phyloP scores from a whole-genome alignment of 768 basidiomycete species.

The Podaxis sp. region DNA sequence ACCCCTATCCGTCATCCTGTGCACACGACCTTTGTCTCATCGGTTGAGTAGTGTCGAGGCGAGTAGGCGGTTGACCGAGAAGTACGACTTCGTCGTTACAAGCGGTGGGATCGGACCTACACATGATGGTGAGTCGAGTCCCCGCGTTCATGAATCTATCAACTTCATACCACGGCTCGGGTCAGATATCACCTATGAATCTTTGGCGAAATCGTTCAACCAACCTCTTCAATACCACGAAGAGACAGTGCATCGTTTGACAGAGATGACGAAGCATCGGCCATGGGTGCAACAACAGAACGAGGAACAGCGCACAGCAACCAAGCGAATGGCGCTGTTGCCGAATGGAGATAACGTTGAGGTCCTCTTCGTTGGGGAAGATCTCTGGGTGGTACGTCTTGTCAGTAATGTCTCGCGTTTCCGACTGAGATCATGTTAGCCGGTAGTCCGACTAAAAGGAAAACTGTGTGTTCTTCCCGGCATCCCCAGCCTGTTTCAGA shows the following conservation, averaged over 20 bases:
- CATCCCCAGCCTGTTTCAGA: conserved; percentile 80
- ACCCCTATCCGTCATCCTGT: not conserved
- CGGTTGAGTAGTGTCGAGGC: conserved; percentile 64
- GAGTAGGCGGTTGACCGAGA: conserved; percentile 70
- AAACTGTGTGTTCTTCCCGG: conserved; percentile 93
- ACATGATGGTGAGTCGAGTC: conserved; percentile 62
- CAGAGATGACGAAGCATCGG: conserved; percentile 49
- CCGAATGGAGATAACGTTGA: conserved; percentile 61
- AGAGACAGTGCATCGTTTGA: conserved; percentile 77
- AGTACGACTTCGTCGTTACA: conserved; percentile 88
- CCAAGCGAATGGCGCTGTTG: conserved; percentile 87
- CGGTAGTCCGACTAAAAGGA: conserved; percentile 79
- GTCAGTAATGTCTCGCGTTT: not conserved
- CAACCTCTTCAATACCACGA: conserved; percentile 66
- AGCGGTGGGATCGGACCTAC: conserved; percentile 91
- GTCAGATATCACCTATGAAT: conserved; percentile 80
- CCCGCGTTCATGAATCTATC: not conserved
- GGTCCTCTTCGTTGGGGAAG: conserved; percentile 70
- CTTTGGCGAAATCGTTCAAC: conserved; percentile 81
- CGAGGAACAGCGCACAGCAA: conserved; percentile 70
- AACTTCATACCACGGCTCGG: not conserved
- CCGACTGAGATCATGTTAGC: conserved; percentile 36
- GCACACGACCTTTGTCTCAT: not conserved
- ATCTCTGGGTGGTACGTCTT: conserved; percentile 78
- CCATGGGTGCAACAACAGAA: conserved; percentile 59